A percentile compares a stretch with the other conserved stretches of the same genome.
phyloP scores from a whole-genome alignment of 2,329 filamentous ascomycete genomes.

The Rhynchosporium agropyri region DNA sequence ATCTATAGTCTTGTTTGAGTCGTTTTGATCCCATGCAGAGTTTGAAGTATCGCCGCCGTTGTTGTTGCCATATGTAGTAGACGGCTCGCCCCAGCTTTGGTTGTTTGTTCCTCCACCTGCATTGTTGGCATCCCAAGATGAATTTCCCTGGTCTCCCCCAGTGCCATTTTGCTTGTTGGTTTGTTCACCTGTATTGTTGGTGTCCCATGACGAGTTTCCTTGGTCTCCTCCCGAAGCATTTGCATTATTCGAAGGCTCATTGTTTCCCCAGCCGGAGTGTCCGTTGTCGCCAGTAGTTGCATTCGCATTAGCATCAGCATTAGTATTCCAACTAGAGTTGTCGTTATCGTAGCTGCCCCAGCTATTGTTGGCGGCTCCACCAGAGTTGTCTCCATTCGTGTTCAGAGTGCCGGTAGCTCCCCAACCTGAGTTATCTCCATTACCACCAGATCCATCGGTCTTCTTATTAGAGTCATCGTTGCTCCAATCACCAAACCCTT shows the following conservation, averaged over 20 bases:
- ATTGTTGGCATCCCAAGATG: background rate
- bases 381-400: slow-evolving; percentile 3
- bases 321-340: background rate
- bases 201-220: background rate
- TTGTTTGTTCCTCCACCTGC: background rate
- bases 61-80: background rate
- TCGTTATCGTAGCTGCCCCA: background rate
- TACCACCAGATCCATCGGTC: background rate
- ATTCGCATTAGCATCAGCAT: background rate
- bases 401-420: background rate
- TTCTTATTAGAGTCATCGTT: slow-evolving; percentile 1
- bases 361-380: background rate
- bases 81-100: background rate
- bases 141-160: too few relatives aligned
- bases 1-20: background rate
- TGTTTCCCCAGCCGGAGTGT: slow-evolving; percentile 8
- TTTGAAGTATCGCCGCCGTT: background rate
- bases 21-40: background rate
- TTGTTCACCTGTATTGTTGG: background rate
- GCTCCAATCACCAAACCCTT: background rate
- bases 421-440: slow-evolving; percentile 9
- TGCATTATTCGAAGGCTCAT: background rate
- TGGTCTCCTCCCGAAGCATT: too few relatives aligned
- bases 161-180: too few relatives aligned
- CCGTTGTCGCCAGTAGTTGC: background rate